Conservation (phyloP, 1,139 yeast genomes). For the Sugiyamaella novakii region DNA sequence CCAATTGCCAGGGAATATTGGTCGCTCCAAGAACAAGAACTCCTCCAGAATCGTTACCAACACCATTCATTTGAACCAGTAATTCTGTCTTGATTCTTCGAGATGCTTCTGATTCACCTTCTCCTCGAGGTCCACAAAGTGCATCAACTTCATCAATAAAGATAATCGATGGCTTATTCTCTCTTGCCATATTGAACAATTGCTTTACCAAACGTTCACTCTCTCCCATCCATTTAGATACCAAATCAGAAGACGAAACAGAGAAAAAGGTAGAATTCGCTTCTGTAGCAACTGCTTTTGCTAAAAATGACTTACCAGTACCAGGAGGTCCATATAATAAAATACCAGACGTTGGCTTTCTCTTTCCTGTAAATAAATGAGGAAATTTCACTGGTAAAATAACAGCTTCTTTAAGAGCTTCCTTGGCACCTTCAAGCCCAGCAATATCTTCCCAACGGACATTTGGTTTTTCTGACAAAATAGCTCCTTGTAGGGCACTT, state of each 20-base stretch:
- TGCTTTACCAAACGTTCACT: conserved; percentile 99
- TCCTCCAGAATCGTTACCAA: conserved; percentile 91
- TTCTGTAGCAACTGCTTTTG: conserved; percentile 97
- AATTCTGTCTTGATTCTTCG: conserved; percentile 95
- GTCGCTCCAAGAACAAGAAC: conserved; percentile 97
- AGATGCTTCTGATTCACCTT: conserved; percentile 95
- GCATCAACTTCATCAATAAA: conserved; percentile 98
- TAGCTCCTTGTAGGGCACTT: conserved; percentile 91
- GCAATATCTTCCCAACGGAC: conserved; percentile 96
- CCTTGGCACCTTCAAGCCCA: conserved; percentile 93
- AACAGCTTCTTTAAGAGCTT: conserved; percentile 96
- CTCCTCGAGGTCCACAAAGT: conserved; percentile 96
- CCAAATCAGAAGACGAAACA: conserved; percentile 96
- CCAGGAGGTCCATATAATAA: conserved; percentile 97
- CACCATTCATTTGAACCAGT: conserved; percentile 98
- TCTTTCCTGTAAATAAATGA: conserved; percentile 87
- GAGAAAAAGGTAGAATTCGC: conserved; percentile 98
- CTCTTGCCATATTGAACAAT: conserved; percentile 96
- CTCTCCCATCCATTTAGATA: conserved; percentile 97
- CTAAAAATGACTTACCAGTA: conserved; percentile 95
- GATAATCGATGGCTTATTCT: conserved; percentile 95
- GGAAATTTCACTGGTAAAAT: conserved; percentile 94
- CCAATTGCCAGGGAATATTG: conserved; percentile 98
- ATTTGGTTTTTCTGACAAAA: conserved; percentile 88
- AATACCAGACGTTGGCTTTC: conserved; percentile 93